Conservation (phyloP, 352 stramenopile species). For the Achlya hypogyna region DNA sequence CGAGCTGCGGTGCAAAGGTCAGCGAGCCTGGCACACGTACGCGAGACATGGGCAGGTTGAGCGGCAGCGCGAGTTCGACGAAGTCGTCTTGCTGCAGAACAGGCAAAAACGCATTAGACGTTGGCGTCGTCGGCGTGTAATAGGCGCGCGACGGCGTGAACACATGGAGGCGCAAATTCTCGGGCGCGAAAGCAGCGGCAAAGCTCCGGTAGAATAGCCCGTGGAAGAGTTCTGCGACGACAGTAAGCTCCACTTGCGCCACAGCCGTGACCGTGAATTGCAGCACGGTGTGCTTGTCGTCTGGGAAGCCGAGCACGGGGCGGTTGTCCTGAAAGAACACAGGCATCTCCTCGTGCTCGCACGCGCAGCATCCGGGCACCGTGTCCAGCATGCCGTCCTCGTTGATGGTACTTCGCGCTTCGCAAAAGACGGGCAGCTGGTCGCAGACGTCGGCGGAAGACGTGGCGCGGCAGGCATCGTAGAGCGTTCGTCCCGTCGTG, state of each 20-base stretch:
- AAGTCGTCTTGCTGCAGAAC: constrained; percentile 77
- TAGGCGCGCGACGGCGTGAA: constrained; percentile 81
- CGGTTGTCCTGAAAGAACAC: constrained; percentile 76
- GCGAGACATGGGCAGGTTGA: constrained; percentile 87
- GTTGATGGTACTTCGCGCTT: constrained; percentile 26
- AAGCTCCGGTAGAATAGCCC: constrained; percentile 92
- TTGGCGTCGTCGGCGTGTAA: constrained; percentile 45
- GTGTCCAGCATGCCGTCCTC: constrained; percentile 22
- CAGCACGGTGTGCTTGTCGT: constrained; percentile 93
- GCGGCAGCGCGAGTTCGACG: constrained; percentile 79
- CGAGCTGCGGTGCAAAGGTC: constrained; percentile 58
- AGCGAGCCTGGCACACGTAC: constrained; percentile 40
- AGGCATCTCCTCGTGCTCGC: constrained; percentile 78
- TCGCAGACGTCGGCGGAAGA: constrained; percentile 43
- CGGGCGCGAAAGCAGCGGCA: constrained; percentile 48
- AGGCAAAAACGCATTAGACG: constrained; percentile 65
- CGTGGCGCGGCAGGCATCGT: constrained; percentile 36
- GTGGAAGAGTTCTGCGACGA: constrained; percentile 90
- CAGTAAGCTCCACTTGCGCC: constrained; percentile 71
- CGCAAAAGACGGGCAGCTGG: constrained; percentile 58
- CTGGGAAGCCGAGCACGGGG: constrained; percentile 72
- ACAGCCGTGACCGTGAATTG: constrained; percentile 87
- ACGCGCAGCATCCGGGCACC: constrained; percentile 78
- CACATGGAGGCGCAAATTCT: constrained; percentile 82
- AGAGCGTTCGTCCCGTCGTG: constrained; percentile 31